Conservation (phyloP, 2,329 filamentous ascomycete genomes). For the Exophiala sideris region DNA sequence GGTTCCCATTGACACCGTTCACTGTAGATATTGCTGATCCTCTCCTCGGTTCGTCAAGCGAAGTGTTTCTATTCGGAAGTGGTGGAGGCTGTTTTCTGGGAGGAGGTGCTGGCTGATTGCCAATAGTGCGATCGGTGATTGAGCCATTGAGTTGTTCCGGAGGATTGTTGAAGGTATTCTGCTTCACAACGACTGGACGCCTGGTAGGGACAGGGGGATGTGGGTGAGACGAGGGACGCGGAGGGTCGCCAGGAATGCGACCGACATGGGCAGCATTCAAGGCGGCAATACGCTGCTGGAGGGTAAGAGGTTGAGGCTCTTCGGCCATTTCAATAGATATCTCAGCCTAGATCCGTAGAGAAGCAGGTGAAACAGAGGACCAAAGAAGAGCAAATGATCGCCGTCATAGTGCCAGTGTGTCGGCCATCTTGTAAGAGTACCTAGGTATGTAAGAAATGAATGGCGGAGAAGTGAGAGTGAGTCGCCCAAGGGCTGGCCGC, state of each 20-base stretch:
- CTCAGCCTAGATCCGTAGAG: slow-evolving; percentile 4
- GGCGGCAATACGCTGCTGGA: slow-evolving; percentile 46
- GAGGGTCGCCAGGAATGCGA: slow-evolving; percentile 33
- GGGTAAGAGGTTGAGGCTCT: slow-evolving; percentile 42
- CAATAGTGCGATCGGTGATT: slow-evolving; percentile 31
- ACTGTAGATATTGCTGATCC: slow-evolving; percentile 50
- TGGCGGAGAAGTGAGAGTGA: slow-evolving; percentile 1
- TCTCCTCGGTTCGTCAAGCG: slow-evolving; percentile 30
- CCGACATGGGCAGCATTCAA: slow-evolving; percentile 44
- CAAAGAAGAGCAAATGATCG: slow-evolving; percentile 3
- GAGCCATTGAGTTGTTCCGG: slow-evolving; percentile 35
- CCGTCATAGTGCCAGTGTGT: slow-evolving; percentile 8
- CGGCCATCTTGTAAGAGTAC: too few relatives aligned
- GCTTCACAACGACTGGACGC: slow-evolving; percentile 29
- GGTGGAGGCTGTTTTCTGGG: slow-evolving; percentile 38
- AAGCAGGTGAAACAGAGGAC: not conserved
- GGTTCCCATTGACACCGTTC: slow-evolving; percentile 39
- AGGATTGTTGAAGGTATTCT: slow-evolving; percentile 36
- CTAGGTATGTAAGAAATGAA: not conserved
- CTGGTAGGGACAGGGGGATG: slow-evolving; percentile 29
- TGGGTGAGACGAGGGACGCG: slow-evolving; percentile 23
- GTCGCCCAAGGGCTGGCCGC: too few relatives aligned
- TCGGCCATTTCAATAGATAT: slow-evolving; percentile 35
- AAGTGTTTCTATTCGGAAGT: slow-evolving; percentile 44
- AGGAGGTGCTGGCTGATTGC: slow-evolving; percentile 28